These are phyloP conservation scores for Ceraceosorus guamensis DNA, from an alignment of 1,284 basidiomycete species.

Conservation along the genomic window DNA sequence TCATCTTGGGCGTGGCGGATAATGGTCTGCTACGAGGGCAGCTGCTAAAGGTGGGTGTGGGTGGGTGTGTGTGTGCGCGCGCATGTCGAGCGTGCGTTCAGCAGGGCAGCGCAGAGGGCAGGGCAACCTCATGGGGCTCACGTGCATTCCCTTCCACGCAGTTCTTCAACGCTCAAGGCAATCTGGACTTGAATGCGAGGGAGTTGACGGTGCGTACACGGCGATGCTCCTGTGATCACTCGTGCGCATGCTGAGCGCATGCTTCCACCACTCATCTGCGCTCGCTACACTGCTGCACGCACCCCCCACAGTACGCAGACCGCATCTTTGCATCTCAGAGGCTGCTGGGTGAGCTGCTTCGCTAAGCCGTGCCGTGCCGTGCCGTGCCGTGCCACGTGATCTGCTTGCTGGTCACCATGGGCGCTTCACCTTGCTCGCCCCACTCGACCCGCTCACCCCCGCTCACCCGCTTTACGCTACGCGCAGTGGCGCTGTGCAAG, in stretches of 20 bases:
- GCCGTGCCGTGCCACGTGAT: no score
- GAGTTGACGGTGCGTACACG: background rate
- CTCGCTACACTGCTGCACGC: no score
- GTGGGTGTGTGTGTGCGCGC: no score
- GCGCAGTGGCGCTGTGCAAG: constrained; percentile 9
- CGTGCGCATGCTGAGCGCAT: background rate
- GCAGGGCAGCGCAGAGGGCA: no score
- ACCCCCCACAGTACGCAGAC: background rate
- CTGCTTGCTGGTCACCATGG: no score
- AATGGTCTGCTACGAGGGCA: constrained; percentile 28
- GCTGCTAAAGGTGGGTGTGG: constrained; percentile 13
- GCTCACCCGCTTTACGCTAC: background rate
- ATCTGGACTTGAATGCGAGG: background rate
- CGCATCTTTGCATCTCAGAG: background rate
- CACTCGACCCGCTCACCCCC: no score
- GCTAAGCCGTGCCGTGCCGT: no score
- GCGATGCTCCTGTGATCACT: background rate
- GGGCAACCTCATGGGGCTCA: no score
- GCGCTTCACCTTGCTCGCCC: no score
- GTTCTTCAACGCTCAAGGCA: background rate
- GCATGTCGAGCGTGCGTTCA: no score
- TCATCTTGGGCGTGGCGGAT: constrained; percentile 34
- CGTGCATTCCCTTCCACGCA: no score
- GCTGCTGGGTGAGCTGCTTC: background rate
- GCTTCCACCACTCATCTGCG: no score